These are phyloP conservation scores for Rhexocercosporidium sp. DNA, from an alignment of 2,329 filamentous ascomycete species.

Conservation along the genomic window DNA sequence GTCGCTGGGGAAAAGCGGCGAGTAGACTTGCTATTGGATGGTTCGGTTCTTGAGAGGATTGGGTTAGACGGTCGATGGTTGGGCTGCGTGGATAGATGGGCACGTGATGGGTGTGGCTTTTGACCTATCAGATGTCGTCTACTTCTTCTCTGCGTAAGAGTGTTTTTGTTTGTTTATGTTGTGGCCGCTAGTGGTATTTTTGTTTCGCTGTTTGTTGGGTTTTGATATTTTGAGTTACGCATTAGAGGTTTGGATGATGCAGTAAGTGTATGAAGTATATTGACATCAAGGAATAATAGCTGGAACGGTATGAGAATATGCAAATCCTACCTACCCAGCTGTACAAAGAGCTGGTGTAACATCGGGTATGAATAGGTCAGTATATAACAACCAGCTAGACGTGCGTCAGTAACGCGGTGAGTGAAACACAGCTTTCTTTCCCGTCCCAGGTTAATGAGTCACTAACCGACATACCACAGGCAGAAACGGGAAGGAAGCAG, in stretches of 20 bases:
- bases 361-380: background rate
- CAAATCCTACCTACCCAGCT: too few species aligned
- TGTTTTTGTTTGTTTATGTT: too few species aligned
- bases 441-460: background rate
- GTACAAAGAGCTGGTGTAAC: background rate
- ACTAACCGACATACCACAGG: background rate
- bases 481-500: background rate
- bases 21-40: background rate
- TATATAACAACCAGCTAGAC: background rate
- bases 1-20: slow-evolving; percentile 6
- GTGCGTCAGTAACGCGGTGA: background rate
- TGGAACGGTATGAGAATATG: too few species aligned
- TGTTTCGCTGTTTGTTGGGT: too few species aligned
- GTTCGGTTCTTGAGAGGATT: background rate
- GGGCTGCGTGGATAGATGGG: background rate
- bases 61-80: background rate
- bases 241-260: too few species aligned
- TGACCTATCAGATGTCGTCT: background rate
- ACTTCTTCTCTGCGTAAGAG: background rate
- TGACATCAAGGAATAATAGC: too few species aligned
- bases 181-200: too few species aligned
- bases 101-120: background rate
- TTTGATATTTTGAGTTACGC: too few species aligned
- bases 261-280: too few species aligned
- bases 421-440: background rate